Conservation (phyloP, 495 filamentous ascomycete genomes). For the Cladorrhinum samala region DNA sequence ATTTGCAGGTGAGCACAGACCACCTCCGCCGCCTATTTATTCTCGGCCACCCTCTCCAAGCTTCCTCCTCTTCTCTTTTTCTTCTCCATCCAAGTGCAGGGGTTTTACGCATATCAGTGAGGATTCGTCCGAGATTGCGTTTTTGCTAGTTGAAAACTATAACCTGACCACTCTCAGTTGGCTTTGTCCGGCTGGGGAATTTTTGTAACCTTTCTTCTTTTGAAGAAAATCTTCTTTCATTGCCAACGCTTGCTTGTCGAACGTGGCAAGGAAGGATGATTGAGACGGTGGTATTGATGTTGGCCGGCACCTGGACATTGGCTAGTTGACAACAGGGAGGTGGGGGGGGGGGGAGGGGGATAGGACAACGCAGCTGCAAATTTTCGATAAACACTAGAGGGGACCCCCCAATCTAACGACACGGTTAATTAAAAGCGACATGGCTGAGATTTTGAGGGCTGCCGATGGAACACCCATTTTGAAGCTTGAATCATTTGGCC, state of each 20-base stretch:
- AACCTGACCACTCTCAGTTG: conserved; percentile 42
- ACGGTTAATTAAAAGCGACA: no score
- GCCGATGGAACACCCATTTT: no score
- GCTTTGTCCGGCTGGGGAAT: conserved; percentile 26
- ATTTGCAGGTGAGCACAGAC: conserved; percentile 23
- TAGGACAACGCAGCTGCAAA: no score
- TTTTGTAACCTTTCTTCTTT: conserved; percentile 26
- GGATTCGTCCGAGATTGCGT: conserved; percentile 50
- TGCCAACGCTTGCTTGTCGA: conserved; percentile 22
- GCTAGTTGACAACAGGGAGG: background rate
- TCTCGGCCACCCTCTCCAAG: background rate
- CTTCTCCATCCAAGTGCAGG: conserved; percentile 35
- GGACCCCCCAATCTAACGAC: no score
- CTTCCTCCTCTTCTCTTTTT: conserved; percentile 16
- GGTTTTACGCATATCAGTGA: conserved; percentile 49
- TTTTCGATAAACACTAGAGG: no score
- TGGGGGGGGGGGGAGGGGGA: no score
- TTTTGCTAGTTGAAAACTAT: conserved; percentile 57
- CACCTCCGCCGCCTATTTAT: conserved; percentile 15
- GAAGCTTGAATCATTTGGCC: background rate
- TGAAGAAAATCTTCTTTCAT: conserved; percentile 25
- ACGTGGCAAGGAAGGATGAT: conserved; percentile 26
- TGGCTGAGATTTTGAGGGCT: no score
- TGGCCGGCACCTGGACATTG: background rate
- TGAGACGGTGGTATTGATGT: background rate